Conservation (phyloP, 371 early-diverging fungal species). For the Paraphysoderma sedebokerense region DNA sequence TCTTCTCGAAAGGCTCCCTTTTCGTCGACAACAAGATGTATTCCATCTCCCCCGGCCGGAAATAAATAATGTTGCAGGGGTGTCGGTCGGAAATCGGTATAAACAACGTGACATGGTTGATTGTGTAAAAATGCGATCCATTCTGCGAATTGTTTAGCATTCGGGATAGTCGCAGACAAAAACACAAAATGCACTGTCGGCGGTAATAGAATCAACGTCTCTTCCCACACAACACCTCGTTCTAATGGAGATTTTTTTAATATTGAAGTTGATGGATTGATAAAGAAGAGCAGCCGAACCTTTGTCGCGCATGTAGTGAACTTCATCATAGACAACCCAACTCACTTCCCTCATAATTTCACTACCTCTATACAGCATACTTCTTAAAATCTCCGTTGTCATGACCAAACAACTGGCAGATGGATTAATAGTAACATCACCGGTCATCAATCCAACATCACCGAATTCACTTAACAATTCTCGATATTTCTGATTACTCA, state of each 20-base stretch:
- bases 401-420: slow-evolving; percentile 96
- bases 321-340: slow-evolving; percentile 99
- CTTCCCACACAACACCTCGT: slow-evolving; percentile 99
- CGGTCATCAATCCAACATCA: slow-evolving; percentile 99
- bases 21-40: slow-evolving; percentile 92
- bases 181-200: slow-evolving; percentile 91
- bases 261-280: background rate
- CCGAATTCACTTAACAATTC: slow-evolving; percentile 96
- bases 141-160: slow-evolving; percentile 98
- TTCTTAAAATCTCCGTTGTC: slow-evolving; percentile 99
- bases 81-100: slow-evolving; percentile 98
- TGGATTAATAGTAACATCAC: slow-evolving; percentile 98
- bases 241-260: slow-evolving; percentile 31
- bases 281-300: background rate
- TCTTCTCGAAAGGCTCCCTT: slow-evolving; percentile 86
- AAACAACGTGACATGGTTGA: slow-evolving; percentile 97
- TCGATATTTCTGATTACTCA: slow-evolving; percentile 99
- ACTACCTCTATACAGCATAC: slow-evolving; percentile 98
- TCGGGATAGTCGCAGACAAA: slow-evolving; percentile 99
- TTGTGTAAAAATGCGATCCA: slow-evolving; percentile 96
- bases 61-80: slow-evolving; percentile 96
- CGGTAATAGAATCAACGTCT: slow-evolving; percentile 95
- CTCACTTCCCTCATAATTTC: slow-evolving; percentile 98
- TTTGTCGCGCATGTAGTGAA: slow-evolving; percentile 97
- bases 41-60: slow-evolving; percentile 84